A percentile compares a stretch with the other conserved stretches of the same genome.
These are phyloP conservation scores for Taiozyma sp. DNA, from an alignment of 1,139 yeast genomes.

Conservation along the genomic window DNA sequence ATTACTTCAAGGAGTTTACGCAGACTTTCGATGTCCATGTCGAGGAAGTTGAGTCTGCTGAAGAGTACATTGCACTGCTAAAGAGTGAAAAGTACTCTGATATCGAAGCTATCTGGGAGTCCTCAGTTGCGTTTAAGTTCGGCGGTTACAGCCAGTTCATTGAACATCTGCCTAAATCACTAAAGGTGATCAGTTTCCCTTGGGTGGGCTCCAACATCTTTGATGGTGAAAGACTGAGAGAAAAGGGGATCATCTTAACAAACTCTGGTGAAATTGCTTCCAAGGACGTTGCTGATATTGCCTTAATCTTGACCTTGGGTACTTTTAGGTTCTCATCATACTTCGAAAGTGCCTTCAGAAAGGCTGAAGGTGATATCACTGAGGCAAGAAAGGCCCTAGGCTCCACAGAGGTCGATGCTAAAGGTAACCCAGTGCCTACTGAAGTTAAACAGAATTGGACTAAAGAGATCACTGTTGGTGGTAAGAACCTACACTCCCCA, in stretches of 20 bases:
- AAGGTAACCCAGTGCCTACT: conserved; percentile 14
- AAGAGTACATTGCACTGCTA: conserved; percentile 22
- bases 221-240: conserved; percentile 37
- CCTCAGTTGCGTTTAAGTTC: conserved; percentile 50
- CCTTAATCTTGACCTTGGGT: conserved; percentile 50
- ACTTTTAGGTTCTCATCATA: conserved; percentile 57
- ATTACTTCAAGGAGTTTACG: conserved; percentile 19
- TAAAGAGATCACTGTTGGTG: conserved; percentile 41
- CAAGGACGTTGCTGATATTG: conserved; percentile 51
- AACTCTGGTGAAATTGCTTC: conserved; percentile 20
- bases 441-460: conserved; percentile 15
- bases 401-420: conserved; percentile 29
- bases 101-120: conserved; percentile 54
- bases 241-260: conserved; percentile 13
- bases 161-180: conserved; percentile 42
- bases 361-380: conserved; percentile 18
- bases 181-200: conserved; percentile 57
- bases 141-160: conserved; percentile 47
- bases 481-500: conserved; percentile 44
- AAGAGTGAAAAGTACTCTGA: conserved; percentile 21
- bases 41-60: conserved; percentile 13
- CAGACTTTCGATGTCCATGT: conserved; percentile 15
- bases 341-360: conserved; percentile 40
- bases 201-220: conserved; percentile 68
- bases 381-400: conserved; percentile 32